phyloP scores from a whole-genome alignment of 371 early-diverging fungal species.

The Sporodiniella umbellata region DNA sequence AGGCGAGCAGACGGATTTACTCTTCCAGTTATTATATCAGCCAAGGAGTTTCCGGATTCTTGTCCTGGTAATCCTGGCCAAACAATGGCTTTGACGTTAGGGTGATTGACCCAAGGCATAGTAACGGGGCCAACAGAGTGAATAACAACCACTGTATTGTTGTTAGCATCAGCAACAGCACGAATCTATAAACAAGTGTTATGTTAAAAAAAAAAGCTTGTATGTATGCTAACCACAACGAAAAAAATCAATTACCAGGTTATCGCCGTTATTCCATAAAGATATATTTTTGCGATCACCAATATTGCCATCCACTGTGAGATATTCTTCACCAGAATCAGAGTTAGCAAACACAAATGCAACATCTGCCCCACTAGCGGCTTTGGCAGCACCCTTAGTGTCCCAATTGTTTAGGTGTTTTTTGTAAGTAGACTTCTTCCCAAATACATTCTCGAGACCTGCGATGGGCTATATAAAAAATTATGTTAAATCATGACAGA shows the following conservation, averaged over 20 bases:
- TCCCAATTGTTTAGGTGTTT: slow-evolving; percentile 36
- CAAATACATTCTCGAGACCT: slow-evolving; percentile 36
- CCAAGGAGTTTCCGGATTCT: slow-evolving; percentile 56
- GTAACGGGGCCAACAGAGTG: slow-evolving; percentile 51
- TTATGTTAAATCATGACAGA: background rate
- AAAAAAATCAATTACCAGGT: slow-evolving; percentile 25
- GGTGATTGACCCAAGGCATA: slow-evolving; percentile 53
- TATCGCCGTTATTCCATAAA: slow-evolving; percentile 54
- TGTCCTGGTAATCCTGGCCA: slow-evolving; percentile 48
- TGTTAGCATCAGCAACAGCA: slow-evolving; percentile 45
- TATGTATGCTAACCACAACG: background rate
- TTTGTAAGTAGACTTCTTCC: slow-evolving; percentile 20
- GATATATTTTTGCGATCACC: slow-evolving; percentile 55
- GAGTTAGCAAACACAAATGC: slow-evolving; percentile 55
- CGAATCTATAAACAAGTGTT: slow-evolving; percentile 28
- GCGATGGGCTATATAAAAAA: slow-evolving; percentile 8
- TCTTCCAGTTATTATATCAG: slow-evolving; percentile 55
- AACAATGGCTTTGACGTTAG: slow-evolving; percentile 51
- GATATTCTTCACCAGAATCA: slow-evolving; percentile 52
- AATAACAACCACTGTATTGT: slow-evolving; percentile 55
- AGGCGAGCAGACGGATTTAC: slow-evolving; percentile 56
- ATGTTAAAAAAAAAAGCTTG: background rate
- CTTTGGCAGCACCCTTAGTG: slow-evolving; percentile 16
- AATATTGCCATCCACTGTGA: slow-evolving; percentile 31
- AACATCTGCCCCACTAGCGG: slow-evolving; percentile 43